Evolutionary conservation across 208 protist species (phyloP).

Genomic region (Kentomonas sorsogonicus): DNA sequence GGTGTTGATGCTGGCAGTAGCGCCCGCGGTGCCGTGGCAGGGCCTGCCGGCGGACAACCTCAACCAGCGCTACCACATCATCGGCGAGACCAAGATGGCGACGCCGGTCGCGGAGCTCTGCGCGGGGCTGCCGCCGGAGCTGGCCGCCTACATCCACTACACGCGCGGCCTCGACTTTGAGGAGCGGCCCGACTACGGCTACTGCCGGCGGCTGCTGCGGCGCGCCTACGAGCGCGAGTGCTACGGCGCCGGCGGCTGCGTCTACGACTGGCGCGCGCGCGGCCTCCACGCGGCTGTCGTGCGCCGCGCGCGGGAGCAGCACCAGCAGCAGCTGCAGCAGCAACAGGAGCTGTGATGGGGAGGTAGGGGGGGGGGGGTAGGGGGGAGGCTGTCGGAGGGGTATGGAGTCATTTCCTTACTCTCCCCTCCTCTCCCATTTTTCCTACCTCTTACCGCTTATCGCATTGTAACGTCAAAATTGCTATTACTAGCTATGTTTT

Average conservation of each 20-base stretch:
- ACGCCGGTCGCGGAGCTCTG: constrained; percentile 96
- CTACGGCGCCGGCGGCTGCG: neutral
- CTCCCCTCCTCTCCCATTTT: neutral
- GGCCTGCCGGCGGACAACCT: constrained; percentile 94
- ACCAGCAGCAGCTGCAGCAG: constrained; percentile 78
- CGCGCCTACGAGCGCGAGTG: neutral
- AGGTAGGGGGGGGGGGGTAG: neutral
- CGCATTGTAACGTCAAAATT: neutral
- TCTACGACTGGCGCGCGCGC: neutral
- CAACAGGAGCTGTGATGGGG: neutral
- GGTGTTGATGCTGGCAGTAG: too few species aligned
- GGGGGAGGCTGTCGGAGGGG: neutral
- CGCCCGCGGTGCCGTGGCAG: constrained; percentile 99
- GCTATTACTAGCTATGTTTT: neutral
- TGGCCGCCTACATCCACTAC: constrained; percentile 98
- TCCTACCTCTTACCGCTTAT: neutral
- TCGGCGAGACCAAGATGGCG: constrained; percentile 96
- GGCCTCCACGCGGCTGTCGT: neutral
- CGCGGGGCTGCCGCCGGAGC: constrained; percentile 92
- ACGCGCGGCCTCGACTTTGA: constrained; percentile 26
- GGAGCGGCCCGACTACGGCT: neutral
- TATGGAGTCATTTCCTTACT: constrained; percentile 94
- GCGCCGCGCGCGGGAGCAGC: constrained; percentile 10
- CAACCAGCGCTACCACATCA: constrained; percentile 99
- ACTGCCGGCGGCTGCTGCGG: neutral